Percentiles rank a stretch among this genome's conserved stretches.
Conservation (phyloP, 345 rosid species). For the Cardamine occulta region DNA sequence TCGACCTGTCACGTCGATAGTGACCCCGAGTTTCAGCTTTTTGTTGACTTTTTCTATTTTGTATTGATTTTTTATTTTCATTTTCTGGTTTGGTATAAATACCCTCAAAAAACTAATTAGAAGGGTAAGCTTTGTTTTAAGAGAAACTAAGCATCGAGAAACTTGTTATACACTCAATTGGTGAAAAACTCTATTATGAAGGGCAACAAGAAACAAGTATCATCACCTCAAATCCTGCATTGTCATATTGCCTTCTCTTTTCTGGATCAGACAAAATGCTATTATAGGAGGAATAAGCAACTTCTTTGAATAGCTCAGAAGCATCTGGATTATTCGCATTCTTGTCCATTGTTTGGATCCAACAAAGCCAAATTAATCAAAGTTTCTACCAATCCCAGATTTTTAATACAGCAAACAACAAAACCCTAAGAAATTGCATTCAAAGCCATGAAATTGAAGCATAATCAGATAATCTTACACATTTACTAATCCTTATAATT, state of each 20-base stretch:
- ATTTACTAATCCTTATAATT: too few species aligned
- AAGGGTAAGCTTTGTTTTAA: too few species aligned
- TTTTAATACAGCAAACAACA: background rate
- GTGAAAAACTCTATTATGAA: background rate
- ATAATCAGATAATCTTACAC: too few species aligned
- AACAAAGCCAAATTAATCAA: background rate
- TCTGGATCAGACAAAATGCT: slow-evolving; percentile 98
- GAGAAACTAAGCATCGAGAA: background rate
- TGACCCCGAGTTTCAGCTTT: too few species aligned
- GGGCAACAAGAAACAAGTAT: slow-evolving; percentile 15
- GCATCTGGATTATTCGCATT: slow-evolving; percentile 96
- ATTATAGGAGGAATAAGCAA: slow-evolving; percentile 96
- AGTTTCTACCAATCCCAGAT: background rate
- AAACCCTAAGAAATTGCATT: slow-evolving; percentile 1
- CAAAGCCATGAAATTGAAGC: background rate
- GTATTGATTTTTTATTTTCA: too few species aligned
- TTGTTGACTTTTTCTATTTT: too few species aligned
- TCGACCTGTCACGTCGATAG: too few species aligned
- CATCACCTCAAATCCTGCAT: slow-evolving; percentile 90
- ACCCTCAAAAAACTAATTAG: too few species aligned
- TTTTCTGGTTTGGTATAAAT: too few species aligned
- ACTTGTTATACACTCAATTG: background rate
- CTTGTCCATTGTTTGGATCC: slow-evolving; percentile 54
- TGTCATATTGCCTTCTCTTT: slow-evolving; percentile 96
- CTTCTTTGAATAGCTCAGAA: slow-evolving; percentile 93